These are phyloP conservation scores for Leccinum disarticulatum DNA, from an alignment of 768 basidiomycete species.

Conservation along the genomic window DNA sequence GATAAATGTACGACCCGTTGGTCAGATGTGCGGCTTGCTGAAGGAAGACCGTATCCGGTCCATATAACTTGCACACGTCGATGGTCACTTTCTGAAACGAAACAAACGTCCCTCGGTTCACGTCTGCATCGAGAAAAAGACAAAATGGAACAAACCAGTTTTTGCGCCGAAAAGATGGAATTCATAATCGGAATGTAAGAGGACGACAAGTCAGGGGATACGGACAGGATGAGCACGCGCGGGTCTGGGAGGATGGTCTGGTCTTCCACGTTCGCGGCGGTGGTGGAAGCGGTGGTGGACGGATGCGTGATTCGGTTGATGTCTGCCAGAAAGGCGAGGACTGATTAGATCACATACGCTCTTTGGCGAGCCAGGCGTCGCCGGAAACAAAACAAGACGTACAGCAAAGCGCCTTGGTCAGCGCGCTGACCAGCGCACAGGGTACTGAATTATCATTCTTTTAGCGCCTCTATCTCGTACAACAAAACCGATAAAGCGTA, in stretches of 20 bases:
- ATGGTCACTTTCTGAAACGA: conserved; percentile 84
- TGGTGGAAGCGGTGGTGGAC: conserved; percentile 18
- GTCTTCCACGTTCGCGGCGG: conserved; percentile 27
- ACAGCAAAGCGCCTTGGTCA: conserved; percentile 95
- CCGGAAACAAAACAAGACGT: conserved; percentile 18
- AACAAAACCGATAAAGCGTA: conserved; percentile 6
- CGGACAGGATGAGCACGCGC: conserved; percentile 77
- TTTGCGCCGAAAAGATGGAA: conserved; percentile 97
- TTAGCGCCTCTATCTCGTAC: conserved; percentile 7
- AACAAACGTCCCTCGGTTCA: conserved; percentile 25
- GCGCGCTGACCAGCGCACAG: conserved; percentile 78
- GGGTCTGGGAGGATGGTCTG: conserved; percentile 44
- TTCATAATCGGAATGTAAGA: conserved; percentile 99
- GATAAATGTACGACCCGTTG: conserved; percentile 87
- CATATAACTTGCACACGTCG: conserved; percentile 91
- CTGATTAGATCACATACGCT: background rate
- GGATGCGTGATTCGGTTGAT: conserved; percentile 57
- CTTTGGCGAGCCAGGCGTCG: background rate
- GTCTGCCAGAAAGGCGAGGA: conserved; percentile 49
- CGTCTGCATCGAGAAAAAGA: background rate
- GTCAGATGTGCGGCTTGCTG: conserved; percentile 98
- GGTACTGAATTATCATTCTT: conserved; percentile 40
- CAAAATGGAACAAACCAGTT: conserved; percentile 59
- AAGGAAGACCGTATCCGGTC: conserved; percentile 89
- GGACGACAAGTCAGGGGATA: conserved; percentile 84